These are phyloP conservation scores for Pseudocercospora cruenta DNA, from an alignment of 2,329 filamentous ascomycete species.

Conservation along the genomic window DNA sequence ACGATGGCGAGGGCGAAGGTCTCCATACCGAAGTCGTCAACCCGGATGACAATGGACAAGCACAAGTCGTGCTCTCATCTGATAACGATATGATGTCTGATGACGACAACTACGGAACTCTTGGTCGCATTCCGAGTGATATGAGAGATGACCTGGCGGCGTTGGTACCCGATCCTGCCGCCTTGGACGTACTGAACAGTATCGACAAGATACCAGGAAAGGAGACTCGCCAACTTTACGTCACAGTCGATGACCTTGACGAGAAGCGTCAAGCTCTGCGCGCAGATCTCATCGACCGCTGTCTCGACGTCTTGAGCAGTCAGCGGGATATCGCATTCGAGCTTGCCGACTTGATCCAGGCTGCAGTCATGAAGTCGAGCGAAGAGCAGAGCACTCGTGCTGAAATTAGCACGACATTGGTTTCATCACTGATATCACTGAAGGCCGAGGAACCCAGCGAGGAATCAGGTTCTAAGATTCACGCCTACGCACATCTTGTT, in stretches of 20 bases:
- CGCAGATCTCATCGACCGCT: conserved; percentile 81
- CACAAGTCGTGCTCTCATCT: conserved; percentile 12
- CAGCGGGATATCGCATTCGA: conserved; percentile 91
- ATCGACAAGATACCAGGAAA: conserved; percentile 13
- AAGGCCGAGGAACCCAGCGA: conserved; percentile 55
- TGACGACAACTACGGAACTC: conserved; percentile 30
- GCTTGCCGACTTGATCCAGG: conserved; percentile 80
- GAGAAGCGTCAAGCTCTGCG: conserved; percentile 73
- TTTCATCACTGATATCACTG: conserved; percentile 76
- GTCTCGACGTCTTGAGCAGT: conserved; percentile 83
- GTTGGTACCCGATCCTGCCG: conserved; percentile 24
- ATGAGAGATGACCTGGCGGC: conserved; percentile 31
- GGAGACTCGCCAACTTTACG: conserved; percentile 43
- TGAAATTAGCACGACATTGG: conserved; percentile 80
- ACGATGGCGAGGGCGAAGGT: neutral
- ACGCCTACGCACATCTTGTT: conserved; percentile 88
- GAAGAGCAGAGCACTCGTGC: conserved; percentile 64
- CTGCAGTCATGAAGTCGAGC: conserved; percentile 66
- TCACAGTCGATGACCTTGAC: conserved; percentile 79
- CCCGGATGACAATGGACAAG: conserved; percentile 12
- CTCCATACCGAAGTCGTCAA: conserved; percentile 7
- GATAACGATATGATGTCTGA: conserved; percentile 29
- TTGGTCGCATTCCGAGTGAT: conserved; percentile 30
- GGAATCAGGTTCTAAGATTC: conserved; percentile 71
- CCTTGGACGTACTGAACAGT: conserved; percentile 8